Evolutionary conservation across 805 yeast genomes (phyloP), one percentile per base, ranked within the genome.

Genomic region (Schizosaccharomyces octosporus): DNA sequence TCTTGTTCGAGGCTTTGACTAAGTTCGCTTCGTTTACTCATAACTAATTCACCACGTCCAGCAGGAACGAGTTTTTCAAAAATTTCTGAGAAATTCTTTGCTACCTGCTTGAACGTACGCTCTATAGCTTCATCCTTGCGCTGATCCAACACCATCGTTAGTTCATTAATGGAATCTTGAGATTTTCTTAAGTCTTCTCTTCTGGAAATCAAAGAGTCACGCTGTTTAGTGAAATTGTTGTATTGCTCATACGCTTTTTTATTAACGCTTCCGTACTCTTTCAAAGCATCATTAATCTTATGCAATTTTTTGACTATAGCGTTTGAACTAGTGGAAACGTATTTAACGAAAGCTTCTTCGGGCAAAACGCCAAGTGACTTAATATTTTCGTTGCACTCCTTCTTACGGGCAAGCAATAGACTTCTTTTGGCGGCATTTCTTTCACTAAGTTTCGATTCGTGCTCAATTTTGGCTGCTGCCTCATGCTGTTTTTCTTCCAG

Each of bases 211-310:
- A 90, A 73, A 4, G 81, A 84, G 59, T 80, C 83, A 61, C 84
- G 76, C 70, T 89, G 93, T 63, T 78, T 80, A 21, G 84, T 79
- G 69, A 87, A 88, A 51, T 80, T 81, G 60, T 76, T 72, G 68
- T 78, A 86, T 68, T 89, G 95, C 66, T 89, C 97, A 65, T 85
- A 74, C 0, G 97, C 96, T 67, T 87, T 86, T 69, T 84, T 85
- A 72, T 90, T 90, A 60, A 93, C 85, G 69, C 87, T 94, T 29
- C 80, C 78, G 69, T 79, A 83, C 65, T 79, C 76, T 55, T 80
- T 78, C 48, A 90, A 72, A 36, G 78, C 79, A 43, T 78, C 79
- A 54, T 82, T 80, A 5, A 80, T 78, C 32, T 71, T 71, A 61
- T 79, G 81, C 63, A 87, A 74, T 61, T 76, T 73, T 17, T 70